Evolutionary conservation across 331 rosid species (phyloP).

Genomic region (Arachis monticola): DNA sequence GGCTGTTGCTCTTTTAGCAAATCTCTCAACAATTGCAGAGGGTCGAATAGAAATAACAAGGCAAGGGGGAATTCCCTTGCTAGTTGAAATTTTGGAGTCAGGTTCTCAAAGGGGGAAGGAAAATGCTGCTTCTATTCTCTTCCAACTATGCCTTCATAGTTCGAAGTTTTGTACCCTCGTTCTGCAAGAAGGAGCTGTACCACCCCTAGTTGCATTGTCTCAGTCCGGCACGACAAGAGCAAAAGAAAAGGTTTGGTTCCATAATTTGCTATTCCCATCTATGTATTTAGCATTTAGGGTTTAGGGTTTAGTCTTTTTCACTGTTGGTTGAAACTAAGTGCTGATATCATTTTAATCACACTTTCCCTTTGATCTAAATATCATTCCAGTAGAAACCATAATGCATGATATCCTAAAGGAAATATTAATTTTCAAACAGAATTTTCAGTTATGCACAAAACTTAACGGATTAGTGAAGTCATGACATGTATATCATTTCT

Average conservation of each 20-base stretch:
- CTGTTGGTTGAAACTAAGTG: conserved; percentile 26
- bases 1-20: conserved; percentile 88
- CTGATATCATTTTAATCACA: conserved; percentile 14
- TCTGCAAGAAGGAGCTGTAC: conserved; percentile 98
- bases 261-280: conserved; percentile 20
- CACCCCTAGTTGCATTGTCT: conserved; percentile 91
- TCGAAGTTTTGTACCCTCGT: conserved; percentile 77
- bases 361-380: neutral
- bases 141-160: conserved; percentile 88
- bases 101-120: conserved; percentile 94
- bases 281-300: neutral
- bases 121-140: conserved; percentile 80
- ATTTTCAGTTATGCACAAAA: neutral
- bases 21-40: conserved; percentile 81
- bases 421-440: conserved; percentile 12
- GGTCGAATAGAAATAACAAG: conserved; percentile 70
- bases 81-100: conserved; percentile 82
- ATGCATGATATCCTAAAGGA: neutral
- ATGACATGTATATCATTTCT: conserved; percentile 7
- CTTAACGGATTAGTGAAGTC: conserved; percentile 3
- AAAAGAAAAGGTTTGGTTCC: conserved; percentile 77
- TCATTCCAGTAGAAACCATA: conserved; percentile 12
- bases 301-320: neutral
- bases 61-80: conserved; percentile 80
- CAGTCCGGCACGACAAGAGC: conserved; percentile 93